These are phyloP conservation scores for Luvunga scandens DNA, from an alignment of 345 rosid species.

Conservation along the genomic window DNA sequence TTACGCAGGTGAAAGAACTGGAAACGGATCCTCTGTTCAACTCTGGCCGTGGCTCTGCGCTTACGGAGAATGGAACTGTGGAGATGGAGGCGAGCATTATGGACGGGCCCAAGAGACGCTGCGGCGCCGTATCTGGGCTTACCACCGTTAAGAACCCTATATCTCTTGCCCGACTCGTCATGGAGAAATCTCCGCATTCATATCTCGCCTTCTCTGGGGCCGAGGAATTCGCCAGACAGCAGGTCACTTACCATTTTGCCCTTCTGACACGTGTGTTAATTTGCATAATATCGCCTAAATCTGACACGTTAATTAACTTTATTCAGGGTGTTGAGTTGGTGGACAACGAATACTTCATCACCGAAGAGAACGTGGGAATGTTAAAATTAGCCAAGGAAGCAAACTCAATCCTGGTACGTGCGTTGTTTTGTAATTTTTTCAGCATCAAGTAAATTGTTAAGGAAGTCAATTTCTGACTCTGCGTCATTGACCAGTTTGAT, in stretches of 20 bases:
- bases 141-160: slow-evolving; percentile 86
- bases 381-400: slow-evolving; percentile 85
- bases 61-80: slow-evolving; percentile 81
- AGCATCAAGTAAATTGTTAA: too few relatives aligned
- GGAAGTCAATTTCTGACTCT: too few relatives aligned
- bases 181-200: slow-evolving; percentile 97
- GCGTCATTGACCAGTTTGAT: slow-evolving; percentile 55
- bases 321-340: slow-evolving; percentile 76
- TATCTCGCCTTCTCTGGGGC: slow-evolving; percentile 92
- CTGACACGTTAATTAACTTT: neutral
- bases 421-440: too few relatives aligned
- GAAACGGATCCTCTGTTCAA: slow-evolving; percentile 93
- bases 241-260: slow-evolving; percentile 39
- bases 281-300: neutral
- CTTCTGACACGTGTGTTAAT: neutral
- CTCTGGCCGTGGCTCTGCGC: slow-evolving; percentile 96
- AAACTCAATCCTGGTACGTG: slow-evolving; percentile 78
- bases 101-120: slow-evolving; percentile 83
- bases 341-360: slow-evolving; percentile 77
- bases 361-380: slow-evolving; percentile 87
- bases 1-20: slow-evolving; percentile 71
- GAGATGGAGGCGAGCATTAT: slow-evolving; percentile 99
- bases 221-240: slow-evolving; percentile 80
- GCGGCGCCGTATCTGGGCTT: slow-evolving; percentile 91
- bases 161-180: slow-evolving; percentile 90